Evolutionary conservation across 305 asterid species (phyloP).

Genomic region (Solanum hybrid): DNA sequence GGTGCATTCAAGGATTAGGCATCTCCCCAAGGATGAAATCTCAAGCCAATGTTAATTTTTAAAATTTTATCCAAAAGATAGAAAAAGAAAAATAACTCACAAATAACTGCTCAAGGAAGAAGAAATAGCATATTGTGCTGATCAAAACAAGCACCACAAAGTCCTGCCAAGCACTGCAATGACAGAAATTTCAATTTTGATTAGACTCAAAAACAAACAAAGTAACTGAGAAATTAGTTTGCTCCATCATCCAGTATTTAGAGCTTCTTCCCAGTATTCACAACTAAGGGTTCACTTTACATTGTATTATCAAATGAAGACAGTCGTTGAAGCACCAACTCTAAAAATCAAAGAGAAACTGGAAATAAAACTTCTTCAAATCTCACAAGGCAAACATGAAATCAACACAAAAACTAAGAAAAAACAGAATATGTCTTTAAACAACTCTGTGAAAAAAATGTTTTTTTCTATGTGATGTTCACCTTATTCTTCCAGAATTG

Average conservation of each 20-base stretch:
- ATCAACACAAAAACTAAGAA: background rate
- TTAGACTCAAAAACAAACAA: background rate
- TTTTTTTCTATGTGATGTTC: background rate
- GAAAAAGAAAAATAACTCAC: constrained; percentile 32
- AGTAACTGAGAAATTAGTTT: background rate
- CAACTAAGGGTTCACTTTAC: background rate
- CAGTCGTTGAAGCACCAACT: background rate
- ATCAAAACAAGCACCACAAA: constrained; percentile 90
- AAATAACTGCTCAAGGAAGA: constrained; percentile 90
- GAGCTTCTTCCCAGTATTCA: background rate
- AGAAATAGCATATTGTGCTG: constrained; percentile 87
- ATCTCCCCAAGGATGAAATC: background rate
- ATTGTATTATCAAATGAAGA: background rate
- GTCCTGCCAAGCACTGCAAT: constrained; percentile 85
- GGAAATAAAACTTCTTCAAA: background rate
- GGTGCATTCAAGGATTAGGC: background rate
- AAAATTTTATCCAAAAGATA: background rate
- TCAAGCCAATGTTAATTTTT: background rate
- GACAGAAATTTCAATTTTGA: constrained; percentile 8
- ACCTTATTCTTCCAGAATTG: constrained; percentile 40
- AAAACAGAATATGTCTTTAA: background rate
- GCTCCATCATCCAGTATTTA: background rate
- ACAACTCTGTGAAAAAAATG: background rate
- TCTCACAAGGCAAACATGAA: background rate
- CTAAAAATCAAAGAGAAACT: background rate